These are phyloP conservation scores for Scedosporium boydii DNA, from an alignment of 2,329 filamentous ascomycete species.

Conservation along the genomic window DNA sequence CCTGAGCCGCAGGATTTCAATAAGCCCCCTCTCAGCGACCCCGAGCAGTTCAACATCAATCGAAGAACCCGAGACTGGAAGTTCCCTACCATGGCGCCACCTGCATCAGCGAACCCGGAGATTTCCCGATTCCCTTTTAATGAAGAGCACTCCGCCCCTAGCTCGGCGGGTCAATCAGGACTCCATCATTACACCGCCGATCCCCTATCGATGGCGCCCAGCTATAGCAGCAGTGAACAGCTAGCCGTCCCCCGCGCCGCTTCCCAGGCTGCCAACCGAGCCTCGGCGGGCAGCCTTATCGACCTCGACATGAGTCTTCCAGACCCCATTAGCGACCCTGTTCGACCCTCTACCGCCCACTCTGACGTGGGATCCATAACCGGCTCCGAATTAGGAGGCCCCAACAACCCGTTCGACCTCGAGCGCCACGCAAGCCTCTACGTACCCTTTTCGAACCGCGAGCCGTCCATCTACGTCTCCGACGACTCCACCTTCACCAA, in stretches of 20 bases:
- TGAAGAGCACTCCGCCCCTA: slow-evolving; percentile 17
- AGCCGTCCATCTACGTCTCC: slow-evolving; percentile 52
- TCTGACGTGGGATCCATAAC: slow-evolving; percentile 47
- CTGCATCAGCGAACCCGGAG: slow-evolving; percentile 43
- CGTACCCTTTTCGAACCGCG: slow-evolving; percentile 31
- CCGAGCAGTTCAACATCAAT: slow-evolving; percentile 42
- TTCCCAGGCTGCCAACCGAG: slow-evolving; percentile 20
- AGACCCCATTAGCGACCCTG: slow-evolving; percentile 38
- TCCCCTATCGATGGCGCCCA: background rate
- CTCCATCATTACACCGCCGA: slow-evolving; percentile 3
- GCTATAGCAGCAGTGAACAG: slow-evolving; percentile 15
- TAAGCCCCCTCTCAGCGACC: slow-evolving; percentile 47
- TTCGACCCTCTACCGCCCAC: slow-evolving; percentile 49
- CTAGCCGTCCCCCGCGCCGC: slow-evolving; percentile 21
- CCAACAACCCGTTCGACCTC: slow-evolving; percentile 53
- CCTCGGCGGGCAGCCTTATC: slow-evolving; percentile 35
- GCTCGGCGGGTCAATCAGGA: slow-evolving; percentile 8
- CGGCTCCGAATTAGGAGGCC: slow-evolving; percentile 45
- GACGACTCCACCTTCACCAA: slow-evolving; percentile 44
- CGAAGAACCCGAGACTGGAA: slow-evolving; percentile 48
- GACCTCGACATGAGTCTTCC: slow-evolving; percentile 47
- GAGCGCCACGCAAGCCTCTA: slow-evolving; percentile 54
- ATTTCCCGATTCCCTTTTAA: slow-evolving; percentile 40
- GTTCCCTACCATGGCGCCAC: slow-evolving; percentile 43
- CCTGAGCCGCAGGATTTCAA: slow-evolving; percentile 31